Conservation (phyloP, 1,284 basidiomycete genomes). For the Rhodotorula sp. region DNA sequence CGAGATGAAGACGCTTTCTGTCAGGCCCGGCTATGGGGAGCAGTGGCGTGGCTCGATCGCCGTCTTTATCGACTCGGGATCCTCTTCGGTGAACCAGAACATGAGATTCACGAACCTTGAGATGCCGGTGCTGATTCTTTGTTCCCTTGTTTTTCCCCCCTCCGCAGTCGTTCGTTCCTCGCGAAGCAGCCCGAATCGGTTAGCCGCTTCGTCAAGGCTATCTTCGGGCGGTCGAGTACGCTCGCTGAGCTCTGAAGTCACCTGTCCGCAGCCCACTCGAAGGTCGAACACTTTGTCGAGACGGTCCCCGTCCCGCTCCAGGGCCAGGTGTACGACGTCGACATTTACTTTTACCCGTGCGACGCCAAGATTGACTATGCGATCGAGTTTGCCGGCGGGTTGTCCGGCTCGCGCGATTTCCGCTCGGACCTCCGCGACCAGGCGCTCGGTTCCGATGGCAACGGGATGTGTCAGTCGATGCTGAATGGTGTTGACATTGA, state of each 20-base stretch:
- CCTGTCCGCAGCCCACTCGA: neutral
- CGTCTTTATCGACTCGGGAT: constrained; percentile 8
- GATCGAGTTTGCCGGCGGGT: neutral
- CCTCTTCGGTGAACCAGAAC: neutral
- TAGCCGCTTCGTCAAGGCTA: no score
- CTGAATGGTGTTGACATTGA: constrained; percentile 7
- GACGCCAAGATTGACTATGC: no score
- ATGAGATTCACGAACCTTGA: no score
- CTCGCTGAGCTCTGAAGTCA: no score
- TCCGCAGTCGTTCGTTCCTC: neutral
- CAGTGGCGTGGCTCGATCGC: neutral
- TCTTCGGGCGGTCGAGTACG: no score
- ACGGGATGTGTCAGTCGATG: constrained; percentile 1
- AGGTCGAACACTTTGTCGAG: neutral
- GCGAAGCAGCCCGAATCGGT: neutral
- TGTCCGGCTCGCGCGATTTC: neutral
- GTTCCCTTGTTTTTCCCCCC: rapidly evolving
- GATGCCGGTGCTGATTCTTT: no score
- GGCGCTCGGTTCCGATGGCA: neutral
- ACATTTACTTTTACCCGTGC: constrained; percentile 8
- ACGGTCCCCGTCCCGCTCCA: neutral
- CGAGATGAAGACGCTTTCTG: neutral
- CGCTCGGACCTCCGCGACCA: neutral
- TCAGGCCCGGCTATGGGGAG: neutral
- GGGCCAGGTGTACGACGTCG: neutral